phyloP scores from a whole-genome alignment of 106 monocot genomes.

The Acanthochlamys bracteata region DNA sequence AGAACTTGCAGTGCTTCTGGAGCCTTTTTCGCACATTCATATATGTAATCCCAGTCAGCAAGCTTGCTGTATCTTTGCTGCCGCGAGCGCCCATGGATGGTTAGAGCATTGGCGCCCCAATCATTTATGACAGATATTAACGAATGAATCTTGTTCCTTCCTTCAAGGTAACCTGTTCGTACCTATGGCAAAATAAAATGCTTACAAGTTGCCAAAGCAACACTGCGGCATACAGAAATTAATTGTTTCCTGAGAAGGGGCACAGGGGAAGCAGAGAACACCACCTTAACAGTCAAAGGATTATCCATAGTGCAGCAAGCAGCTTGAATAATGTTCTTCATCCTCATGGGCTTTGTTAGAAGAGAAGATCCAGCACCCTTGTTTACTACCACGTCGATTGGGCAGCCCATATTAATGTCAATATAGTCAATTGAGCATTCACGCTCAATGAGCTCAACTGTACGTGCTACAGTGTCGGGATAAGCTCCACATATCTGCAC shows the following conservation, averaged over 20 bases:
- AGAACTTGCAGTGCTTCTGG: slow-evolving; percentile 53
- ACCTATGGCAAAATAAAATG: slow-evolving; percentile 32
- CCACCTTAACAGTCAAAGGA: slow-evolving; percentile 82
- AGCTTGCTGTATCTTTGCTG: slow-evolving; percentile 93
- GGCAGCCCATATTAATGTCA: slow-evolving; percentile 98
- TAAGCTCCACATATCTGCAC: slow-evolving; percentile 88
- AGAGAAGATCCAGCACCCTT: slow-evolving; percentile 93
- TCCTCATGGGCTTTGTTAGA: slow-evolving; percentile 80
- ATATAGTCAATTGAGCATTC: slow-evolving; percentile 80
- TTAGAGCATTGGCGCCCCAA: slow-evolving; percentile 79
- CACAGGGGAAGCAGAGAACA: not conserved
- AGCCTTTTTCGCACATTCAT: slow-evolving; percentile 58
- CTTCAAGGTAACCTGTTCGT: slow-evolving; percentile 81
- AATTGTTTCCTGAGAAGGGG: too few relatives aligned
- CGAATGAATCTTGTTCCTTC: slow-evolving; percentile 83
- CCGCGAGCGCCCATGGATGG: slow-evolving; percentile 86
- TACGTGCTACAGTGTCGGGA: slow-evolving; percentile 79
- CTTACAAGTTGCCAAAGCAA: slow-evolving; percentile 3
- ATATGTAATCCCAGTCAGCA: slow-evolving; percentile 97
- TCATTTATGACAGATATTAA: slow-evolving; percentile 53
- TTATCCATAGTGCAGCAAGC: slow-evolving; percentile 38
- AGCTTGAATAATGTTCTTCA: slow-evolving; percentile 77
- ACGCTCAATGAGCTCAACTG: slow-evolving; percentile 74
- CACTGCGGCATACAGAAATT: not conserved
- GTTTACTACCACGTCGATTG: slow-evolving; percentile 89